Conservation (phyloP, 2,329 filamentous ascomycete species). For the Alternaria postmessia region DNA sequence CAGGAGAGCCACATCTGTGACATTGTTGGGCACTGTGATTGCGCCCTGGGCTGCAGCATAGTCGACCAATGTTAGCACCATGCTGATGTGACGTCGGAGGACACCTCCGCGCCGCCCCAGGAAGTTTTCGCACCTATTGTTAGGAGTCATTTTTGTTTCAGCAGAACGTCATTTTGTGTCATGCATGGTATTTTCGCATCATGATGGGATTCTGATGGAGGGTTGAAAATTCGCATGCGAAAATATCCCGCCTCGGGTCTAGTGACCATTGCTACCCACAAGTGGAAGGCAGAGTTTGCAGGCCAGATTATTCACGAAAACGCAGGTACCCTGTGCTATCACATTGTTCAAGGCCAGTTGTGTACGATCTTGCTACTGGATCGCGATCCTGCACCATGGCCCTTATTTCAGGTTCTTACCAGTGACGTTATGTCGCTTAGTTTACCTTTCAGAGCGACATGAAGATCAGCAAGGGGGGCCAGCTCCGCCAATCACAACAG, state of each 20-base stretch:
- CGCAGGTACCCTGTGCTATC: slow-evolving; percentile 37
- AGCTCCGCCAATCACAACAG: slow-evolving; percentile 32
- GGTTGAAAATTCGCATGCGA: slow-evolving; percentile 11
- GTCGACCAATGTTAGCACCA: slow-evolving; percentile 15
- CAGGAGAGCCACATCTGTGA: slow-evolving; percentile 3
- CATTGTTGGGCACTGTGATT: slow-evolving; percentile 11
- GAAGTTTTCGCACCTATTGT: background rate
- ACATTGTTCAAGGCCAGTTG: slow-evolving; percentile 23
- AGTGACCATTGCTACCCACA: background rate
- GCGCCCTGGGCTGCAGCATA: slow-evolving; percentile 6
- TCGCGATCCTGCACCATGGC: slow-evolving; percentile 35
- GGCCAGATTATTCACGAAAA: slow-evolving; percentile 15
- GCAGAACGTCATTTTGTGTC: slow-evolving; percentile 22
- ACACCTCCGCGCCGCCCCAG: background rate
- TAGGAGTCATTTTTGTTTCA: slow-evolving; percentile 11
- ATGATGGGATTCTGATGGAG: slow-evolving; percentile 21
- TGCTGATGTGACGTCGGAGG: slow-evolving; percentile 18
- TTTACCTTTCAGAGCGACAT: slow-evolving; percentile 15
- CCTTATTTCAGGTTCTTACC: slow-evolving; percentile 20
- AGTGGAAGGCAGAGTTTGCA: slow-evolving; percentile 3
- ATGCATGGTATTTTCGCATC: slow-evolving; percentile 13
- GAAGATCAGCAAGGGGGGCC: slow-evolving; percentile 28
- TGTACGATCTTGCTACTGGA: slow-evolving; percentile 23
- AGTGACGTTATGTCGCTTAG: slow-evolving; percentile 44
- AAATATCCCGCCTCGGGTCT: slow-evolving; percentile 3